Evolutionary conservation across 495 filamentous ascomycete species (phyloP), one percentile per base, ranked within the genome.

Genomic region (Penicillium flavigenum): DNA sequence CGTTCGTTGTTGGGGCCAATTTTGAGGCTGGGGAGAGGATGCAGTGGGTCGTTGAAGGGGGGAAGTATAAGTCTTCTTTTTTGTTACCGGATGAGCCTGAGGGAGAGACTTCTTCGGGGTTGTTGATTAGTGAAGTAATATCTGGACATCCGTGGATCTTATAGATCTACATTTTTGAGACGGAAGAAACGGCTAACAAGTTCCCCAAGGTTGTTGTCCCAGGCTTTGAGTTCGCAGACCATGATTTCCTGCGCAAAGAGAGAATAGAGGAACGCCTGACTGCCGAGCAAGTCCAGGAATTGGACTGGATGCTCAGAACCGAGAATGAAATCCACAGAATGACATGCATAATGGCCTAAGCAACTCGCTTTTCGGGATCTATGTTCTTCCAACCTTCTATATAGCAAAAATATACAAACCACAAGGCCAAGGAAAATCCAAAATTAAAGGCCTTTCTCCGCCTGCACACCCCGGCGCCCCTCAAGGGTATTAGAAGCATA

Each of bases 401-500:
- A 53, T 38, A 53, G 24, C 46, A 42, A 51, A 52, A 51, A 34
- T 59, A 47, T 57, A 65, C 50, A 60, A 36, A 42, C 32, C 19
- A 39, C 16, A 39, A 39, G 14, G 5, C 19, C 14, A 43, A 26
- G 19, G 20, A 45, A 10, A 44, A 45, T 9, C 27, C 49, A 39
- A 31, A 39, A 31, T 36, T 22, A 55, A 55, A 55, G 22, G 5
- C 32, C 34, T 47, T 38, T 47, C 43, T 61, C 51, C 29, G 67
- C 62, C 47, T 60, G 59, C 59, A 32, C 45, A 42, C 51, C 45
- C 56, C 47, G 58, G 63, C 65, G 62, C 5, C 75, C 72, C 53
- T 81, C 83, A 55, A 96, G 66, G 8, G 81, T 75, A 78, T 91
- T 94, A 63, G 83, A 87, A 39, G 89, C 90, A 83, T 86, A 92